Base-by-base conservation (phyloP, 495 filamentous ascomycete genomes). In the Hypoxylon lienhwacheense region DNA sequence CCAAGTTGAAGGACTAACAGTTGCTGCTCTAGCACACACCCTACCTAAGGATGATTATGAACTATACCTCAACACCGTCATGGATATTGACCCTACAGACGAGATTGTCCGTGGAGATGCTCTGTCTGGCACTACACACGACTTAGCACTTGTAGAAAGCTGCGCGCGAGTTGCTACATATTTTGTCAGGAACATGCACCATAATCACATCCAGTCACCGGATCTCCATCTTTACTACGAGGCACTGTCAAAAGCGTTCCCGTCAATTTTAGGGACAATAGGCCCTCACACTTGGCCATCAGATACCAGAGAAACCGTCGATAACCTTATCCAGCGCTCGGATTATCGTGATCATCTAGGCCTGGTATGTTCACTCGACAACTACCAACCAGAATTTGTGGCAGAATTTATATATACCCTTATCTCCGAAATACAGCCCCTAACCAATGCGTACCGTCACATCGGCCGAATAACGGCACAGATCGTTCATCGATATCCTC, bases 41-140 rank as follows among this genome's bases (percentile, higher is more conserved):
- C 63, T 54, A 17, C 67, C 72, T 3, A 69, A 70, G 32, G 59
- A 77, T 1, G 74, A 77, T 52, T 61, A 64, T 16, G 73, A 76
- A 43, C 55, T 76, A 1, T 77, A 75, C 32, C 61, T 76, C 15
- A 66, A 66, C n/a, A 75, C 73, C 0, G 55, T 65, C 29, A 50
- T 63, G 24, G 68, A 74, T 12, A 8, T 75, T 3, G 73, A 77
- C 21, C 73, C 73, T 1, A 70, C 71, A 10, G 59, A 71, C 22
- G 66, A 67, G 28, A 74, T 77, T 28, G 48, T 68, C n/a, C 24
- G 22, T 4, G 29, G 37, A 0, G 34, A 53, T 0, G 7, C 22
- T 1, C 17, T 33, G 3, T 36, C 45, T 0, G 11, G 37, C 5
- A 10, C 31, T 7, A 17, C 5, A 0, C 16, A 51, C 0, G 65